Evolutionary conservation across 306 rosid species (phyloP).

Genomic region (Mimosa bimucronata): DNA sequence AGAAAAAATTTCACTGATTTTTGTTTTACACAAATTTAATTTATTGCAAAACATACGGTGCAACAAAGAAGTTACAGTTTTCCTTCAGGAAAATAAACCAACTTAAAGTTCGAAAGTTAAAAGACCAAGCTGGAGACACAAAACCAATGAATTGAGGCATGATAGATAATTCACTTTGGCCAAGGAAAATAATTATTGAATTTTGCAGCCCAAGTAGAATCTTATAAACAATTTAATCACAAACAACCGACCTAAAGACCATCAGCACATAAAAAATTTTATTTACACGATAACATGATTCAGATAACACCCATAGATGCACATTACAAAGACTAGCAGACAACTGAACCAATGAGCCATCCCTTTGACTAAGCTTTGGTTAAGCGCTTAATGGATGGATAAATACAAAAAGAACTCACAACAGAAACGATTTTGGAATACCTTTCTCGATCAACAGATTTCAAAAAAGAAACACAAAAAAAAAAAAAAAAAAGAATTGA

Average conservation of each 20-base stretch:
- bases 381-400: constrained; percentile 16
- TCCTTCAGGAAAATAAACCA: constrained; percentile 13
- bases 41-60: not conserved
- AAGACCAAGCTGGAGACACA: not conserved
- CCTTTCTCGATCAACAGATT: constrained; percentile 28
- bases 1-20: constrained; percentile 3
- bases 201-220: not conserved
- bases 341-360: constrained; percentile 16
- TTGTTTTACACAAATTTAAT: not conserved
- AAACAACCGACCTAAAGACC: constrained; percentile 6
- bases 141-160: too few species aligned
- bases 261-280: constrained; percentile 19
- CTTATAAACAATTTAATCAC: constrained; percentile 22
- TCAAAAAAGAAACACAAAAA: not conserved
- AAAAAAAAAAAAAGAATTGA: too few species aligned
- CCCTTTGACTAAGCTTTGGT: not conserved
- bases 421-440: constrained; percentile 14
- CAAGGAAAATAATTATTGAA: too few species aligned
- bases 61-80: not conserved
- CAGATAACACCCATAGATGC: constrained; percentile 40
- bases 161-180: too few species aligned
- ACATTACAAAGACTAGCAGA: constrained; percentile 23
- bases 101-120: constrained; percentile 33
- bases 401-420: not conserved
- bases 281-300: not conserved